Evolutionary conservation across 768 basidiomycete genomes (phyloP), one percentile per base, ranked within the genome.

Genomic region (Xerocomellus dryophilus): DNA sequence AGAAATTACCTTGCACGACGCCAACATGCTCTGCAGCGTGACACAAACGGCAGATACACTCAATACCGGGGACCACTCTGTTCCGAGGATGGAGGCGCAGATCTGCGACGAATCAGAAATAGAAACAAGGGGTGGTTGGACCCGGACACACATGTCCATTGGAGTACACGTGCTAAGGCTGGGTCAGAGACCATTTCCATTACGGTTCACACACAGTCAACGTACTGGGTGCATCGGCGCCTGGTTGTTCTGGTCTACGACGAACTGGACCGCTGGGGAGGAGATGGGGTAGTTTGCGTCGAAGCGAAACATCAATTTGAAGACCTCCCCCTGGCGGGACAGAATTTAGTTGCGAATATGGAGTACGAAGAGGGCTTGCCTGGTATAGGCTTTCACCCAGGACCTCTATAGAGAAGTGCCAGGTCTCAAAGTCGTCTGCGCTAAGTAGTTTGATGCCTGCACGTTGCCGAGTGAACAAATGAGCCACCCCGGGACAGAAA

Each of bases 11-110:
- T 90, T 94, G 82, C 89, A 92, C 7, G 88, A 91, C 21, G 90
- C 93, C 53, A 95, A 78, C 93, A 95, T 95, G 63, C 88, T 90
- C 73, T 94, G 93, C 43, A 95, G 71, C 4, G 92, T 93, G 17
- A 93, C 81, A 63, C 90, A 93, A 40, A 93, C 83, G 3, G 89
- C 81, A 25, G 85, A 77, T 20, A 90, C 90, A 56, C 86, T 90
- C 58, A 93, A 72, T n/a, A 92, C 90, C 0, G 90, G 92, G 10
- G 88, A 90, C 91, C 91, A 93, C 59, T 93, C 92, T 61, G 81
- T 87, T 25, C 90, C 93, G 8, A 95, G 81, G 52, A 95, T 93
- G 14, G 89, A 92, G 9, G 89, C 90, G 65, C 92, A 94, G 61
- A 94, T 93, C 87, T 93, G 36, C 20, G 43, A 35, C 44, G 27